These are phyloP conservation scores for Cyberlindnera sargentensis DNA, from an alignment of 805 yeast genomes.

Conservation along the genomic window DNA sequence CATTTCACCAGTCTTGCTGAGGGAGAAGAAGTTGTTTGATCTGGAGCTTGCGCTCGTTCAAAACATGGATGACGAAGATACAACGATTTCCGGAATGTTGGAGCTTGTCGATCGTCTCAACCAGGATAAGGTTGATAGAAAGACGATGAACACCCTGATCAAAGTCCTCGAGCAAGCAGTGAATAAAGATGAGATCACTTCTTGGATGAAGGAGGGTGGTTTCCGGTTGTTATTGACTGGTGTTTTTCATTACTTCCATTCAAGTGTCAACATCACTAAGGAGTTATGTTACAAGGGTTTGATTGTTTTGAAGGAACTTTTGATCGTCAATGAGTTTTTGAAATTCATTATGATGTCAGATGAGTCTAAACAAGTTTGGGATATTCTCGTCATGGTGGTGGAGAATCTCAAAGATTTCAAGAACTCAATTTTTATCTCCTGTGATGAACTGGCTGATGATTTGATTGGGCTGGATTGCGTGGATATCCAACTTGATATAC, in stretches of 20 bases:
- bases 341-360: slow-evolving; percentile 4
- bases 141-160: slow-evolving; percentile 15
- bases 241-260: slow-evolving; percentile 16
- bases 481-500: slow-evolving; percentile 4
- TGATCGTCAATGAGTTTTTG: slow-evolving; percentile 14
- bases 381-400: slow-evolving; percentile 17
- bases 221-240: slow-evolving; percentile 8
- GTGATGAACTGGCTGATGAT: slow-evolving; percentile 22
- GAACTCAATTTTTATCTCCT: slow-evolving; percentile 19
- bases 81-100: slow-evolving; percentile 8
- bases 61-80: slow-evolving; percentile 2
- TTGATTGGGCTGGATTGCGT: slow-evolving; percentile 8
- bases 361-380: slow-evolving; percentile 13
- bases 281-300: slow-evolving; percentile 22
- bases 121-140: slow-evolving; percentile 8
- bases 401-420: slow-evolving; percentile 19
- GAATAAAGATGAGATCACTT: slow-evolving; percentile 4
- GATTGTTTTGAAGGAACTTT: slow-evolving; percentile 18
- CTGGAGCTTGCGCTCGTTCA: slow-evolving; percentile 12
- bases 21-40: slow-evolving; percentile 14
- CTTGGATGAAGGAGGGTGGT: slow-evolving; percentile 18
- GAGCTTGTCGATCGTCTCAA: slow-evolving; percentile 7
- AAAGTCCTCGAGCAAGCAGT: slow-evolving; percentile 13
- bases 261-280: slow-evolving; percentile 18
- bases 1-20: not conserved